Evolutionary conservation across 345 rosid species (phyloP).

Genomic region (Eucalyptus rudis): DNA sequence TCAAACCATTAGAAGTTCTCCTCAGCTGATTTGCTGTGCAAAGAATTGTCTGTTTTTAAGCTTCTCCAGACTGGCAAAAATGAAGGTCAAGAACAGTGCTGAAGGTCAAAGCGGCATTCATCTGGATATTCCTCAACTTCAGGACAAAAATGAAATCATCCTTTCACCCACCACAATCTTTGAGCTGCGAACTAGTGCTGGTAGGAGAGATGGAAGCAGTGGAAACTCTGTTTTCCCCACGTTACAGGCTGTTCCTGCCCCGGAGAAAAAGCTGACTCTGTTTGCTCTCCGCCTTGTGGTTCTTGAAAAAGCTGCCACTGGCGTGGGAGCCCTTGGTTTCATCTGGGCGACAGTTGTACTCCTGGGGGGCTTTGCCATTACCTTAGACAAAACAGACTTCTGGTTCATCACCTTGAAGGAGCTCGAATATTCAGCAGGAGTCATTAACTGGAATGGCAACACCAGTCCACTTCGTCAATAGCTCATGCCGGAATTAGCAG

Average conservation of each 20-base stretch:
- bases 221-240: background rate
- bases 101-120: constrained; percentile 65
- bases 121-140: background rate
- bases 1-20: background rate
- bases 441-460: background rate
- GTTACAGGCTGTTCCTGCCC: background rate
- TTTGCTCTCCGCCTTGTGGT: background rate
- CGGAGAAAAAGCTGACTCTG: background rate
- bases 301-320: background rate
- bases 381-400: background rate
- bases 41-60: background rate
- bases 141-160: background rate
- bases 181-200: background rate
- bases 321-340: background rate
- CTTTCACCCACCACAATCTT: background rate
- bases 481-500: constrained; percentile 11
- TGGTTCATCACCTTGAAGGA: background rate
- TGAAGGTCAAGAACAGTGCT: constrained; percentile 45
- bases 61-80: background rate
- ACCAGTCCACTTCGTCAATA: background rate
- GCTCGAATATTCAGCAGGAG: background rate
- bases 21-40: background rate
- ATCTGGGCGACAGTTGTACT: background rate
- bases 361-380: background rate
- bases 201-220: background rate